Percentiles rank a stretch among this genome's conserved stretches.
phyloP scores from a whole-genome alignment of 495 filamentous ascomycete genomes.

The Jackrogersella minutella region DNA sequence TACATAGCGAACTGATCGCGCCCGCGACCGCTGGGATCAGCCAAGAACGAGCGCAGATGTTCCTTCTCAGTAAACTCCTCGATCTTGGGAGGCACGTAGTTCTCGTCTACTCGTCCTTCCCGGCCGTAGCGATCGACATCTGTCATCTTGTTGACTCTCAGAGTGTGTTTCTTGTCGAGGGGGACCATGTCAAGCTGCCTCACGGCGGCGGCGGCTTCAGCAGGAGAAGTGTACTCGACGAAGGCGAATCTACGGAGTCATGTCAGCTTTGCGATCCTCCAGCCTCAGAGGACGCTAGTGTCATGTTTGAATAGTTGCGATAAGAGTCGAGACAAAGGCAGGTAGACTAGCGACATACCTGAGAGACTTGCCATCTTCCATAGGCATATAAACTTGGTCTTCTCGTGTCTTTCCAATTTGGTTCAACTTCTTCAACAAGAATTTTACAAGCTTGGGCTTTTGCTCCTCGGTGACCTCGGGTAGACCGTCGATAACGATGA shows the following conservation, averaged over 20 bases:
- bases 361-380: conserved; percentile 82
- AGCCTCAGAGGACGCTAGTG: neutral
- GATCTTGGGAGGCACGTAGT: conserved; percentile 79
- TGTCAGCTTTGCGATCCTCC: conserved; percentile 16
- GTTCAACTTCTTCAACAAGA: conserved; percentile 89
- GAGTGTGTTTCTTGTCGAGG: conserved; percentile 94
- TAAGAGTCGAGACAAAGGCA: neutral
- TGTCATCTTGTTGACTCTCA: conserved; percentile 96
- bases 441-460: conserved; percentile 91
- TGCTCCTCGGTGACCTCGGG: conserved; percentile 84
- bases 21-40: conserved; percentile 82
- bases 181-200: conserved; percentile 82
- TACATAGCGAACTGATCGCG: conserved; percentile 95
- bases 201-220: conserved; percentile 86
- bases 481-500: conserved; percentile 93
- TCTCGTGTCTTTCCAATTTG: conserved; percentile 83
- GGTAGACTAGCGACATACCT: conserved; percentile 65
- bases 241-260: conserved; percentile 79
- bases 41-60: conserved; percentile 92
- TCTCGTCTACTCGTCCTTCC: conserved; percentile 90
- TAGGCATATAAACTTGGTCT: conserved; percentile 90
- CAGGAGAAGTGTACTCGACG: conserved; percentile 92
- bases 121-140: conserved; percentile 96
- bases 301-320: neutral
- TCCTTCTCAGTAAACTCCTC: conserved; percentile 89